Base-by-base conservation (phyloP, 495 filamentous ascomycete genomes). In the Penicillium crystallinum region DNA sequence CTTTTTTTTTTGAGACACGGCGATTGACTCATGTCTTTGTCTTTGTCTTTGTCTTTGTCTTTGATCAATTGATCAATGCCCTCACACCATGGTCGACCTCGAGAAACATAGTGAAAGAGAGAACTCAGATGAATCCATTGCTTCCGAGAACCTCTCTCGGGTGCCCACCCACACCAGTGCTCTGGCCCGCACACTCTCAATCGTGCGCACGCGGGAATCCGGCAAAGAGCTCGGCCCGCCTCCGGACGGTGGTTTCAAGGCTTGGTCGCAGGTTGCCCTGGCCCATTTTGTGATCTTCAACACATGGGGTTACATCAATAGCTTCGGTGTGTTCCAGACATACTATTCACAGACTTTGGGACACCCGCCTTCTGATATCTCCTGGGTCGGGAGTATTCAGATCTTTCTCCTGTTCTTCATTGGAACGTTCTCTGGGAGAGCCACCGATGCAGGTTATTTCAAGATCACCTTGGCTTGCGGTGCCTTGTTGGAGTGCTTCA, bases 271-370 rank as follows among this genome's bases (percentile, higher is more conserved):
- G 64, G 83, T 81, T 14, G 69, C 76, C n/a, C 75, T 83, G 65
- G 81, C 71, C 2, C 84, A 85, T 64, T 67, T 90, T 9, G 76
- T 87, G 45, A 77, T 88, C 47, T 82, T 83, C 69, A 84, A 83
- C 44, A 87, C 86, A 2, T 91, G 86, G 86, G 88, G 88, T 19
- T 85, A 85, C 58, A 82, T 87, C 64, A 82, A 83, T 61, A 84
- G 83, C 22, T 92, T 89, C 55, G 88, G 89, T 14, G 76, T 90
- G 2, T 95, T 91, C 64, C 90, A 95, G 55, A 74, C 83, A 1
- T 87, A 92, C 71, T 95, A 92, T 62, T 77, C 78, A 10, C 59
- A 76, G 5, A 66, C 65, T 4, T 55, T 80, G 2, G 41, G 56
- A 4, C 73, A 76, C 6, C 53, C 83, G 0, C 81, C 85, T 0